phyloP scores from a whole-genome alignment of 2,329 filamentous ascomycete genomes.

The Dactylellina sp. region DNA sequence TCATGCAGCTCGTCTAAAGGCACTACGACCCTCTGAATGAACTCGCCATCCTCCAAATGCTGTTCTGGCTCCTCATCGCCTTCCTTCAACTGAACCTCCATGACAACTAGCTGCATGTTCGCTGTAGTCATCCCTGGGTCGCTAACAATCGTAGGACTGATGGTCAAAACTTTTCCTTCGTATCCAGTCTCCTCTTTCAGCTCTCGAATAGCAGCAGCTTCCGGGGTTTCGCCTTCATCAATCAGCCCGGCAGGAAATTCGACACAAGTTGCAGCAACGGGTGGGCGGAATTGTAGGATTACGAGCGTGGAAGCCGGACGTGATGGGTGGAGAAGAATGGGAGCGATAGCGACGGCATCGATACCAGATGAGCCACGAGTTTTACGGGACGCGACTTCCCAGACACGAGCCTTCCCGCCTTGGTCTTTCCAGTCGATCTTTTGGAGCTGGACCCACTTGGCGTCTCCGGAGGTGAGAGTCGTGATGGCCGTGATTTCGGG shows the following conservation, averaged over 20 bases:
- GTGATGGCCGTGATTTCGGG: slow-evolving; percentile 67
- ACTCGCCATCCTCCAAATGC: slow-evolving; percentile 72
- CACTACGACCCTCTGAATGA: slow-evolving; percentile 72
- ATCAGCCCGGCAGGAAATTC: slow-evolving; percentile 73
- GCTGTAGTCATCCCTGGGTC: slow-evolving; percentile 73
- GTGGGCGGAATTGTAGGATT: slow-evolving; percentile 72
- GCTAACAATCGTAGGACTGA: slow-evolving; percentile 75
- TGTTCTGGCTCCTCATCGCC: slow-evolving; percentile 69
- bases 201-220: slow-evolving; percentile 71
- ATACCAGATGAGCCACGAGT: slow-evolving; percentile 70
- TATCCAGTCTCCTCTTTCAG: slow-evolving; percentile 74
- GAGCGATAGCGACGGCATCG: slow-evolving; percentile 72
- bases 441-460: slow-evolving; percentile 71
- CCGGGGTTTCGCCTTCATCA: slow-evolving; percentile 70
- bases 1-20: slow-evolving; percentile 71
- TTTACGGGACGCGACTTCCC: slow-evolving; percentile 68
- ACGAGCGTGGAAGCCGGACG: slow-evolving; percentile 68
- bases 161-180: slow-evolving; percentile 69
- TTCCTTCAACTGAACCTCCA: slow-evolving; percentile 68
- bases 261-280: slow-evolving; percentile 70
- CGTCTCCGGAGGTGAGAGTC: slow-evolving; percentile 68
- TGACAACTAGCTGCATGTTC: slow-evolving; percentile 73
- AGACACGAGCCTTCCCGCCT: slow-evolving; percentile 66
- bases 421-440: slow-evolving; percentile 69
- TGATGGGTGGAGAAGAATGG: slow-evolving; percentile 67